Base-by-base conservation (phyloP, 2,329 filamentous ascomycete species). In the Penicillium sp. region DNA sequence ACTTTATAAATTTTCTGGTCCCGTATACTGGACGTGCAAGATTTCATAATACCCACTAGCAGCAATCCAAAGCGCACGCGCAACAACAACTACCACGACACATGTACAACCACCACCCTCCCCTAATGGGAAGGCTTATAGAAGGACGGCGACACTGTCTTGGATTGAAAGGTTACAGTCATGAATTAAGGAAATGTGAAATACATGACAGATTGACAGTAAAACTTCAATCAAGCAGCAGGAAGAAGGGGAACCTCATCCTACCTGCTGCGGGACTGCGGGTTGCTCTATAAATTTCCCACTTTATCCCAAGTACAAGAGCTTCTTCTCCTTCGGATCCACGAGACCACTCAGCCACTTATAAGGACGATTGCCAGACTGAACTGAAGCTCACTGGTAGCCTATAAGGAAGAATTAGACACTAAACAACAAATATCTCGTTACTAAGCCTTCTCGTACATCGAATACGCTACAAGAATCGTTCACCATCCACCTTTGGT, bases 331-430 rank as follows among this genome's bases (percentile, higher is more conserved):
- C 5, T 6, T 42, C 38, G 5, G n/a, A 6, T 4, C 13, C 43
- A 46, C 7, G 7, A 46, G 22, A 26, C 43, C 13, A 2, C 42
- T 26, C 4, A 11, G 42, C 22, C 22, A 26, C 11, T 13, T 4
- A 22, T 11, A 5, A 5, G 0, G 5, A 16, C 13, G 4, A 25
- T 5, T 16, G 25, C 25, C n/a, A 2, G 25, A 1, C 0, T 2
- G 0, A 10, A 3, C 25, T 46, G 25, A 22, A 46, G 14, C 3
- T 46, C 2, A 3, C 5, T 46, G 22, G 28, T 46, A 28, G 7
- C 43, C 43, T 19, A 8, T n/a, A 6, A 19, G 13, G n/a, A 19
- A 8, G 38, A 19, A 6, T n/a, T 42, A 3, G 38, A 42, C 8
- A 16, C 4, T 3, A n/a, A 8, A 19, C 38, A n/a, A 19, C n/a